Base-by-base conservation (phyloP, 176 grass and related monocot species). In the Bothriochloa decipiens region DNA sequence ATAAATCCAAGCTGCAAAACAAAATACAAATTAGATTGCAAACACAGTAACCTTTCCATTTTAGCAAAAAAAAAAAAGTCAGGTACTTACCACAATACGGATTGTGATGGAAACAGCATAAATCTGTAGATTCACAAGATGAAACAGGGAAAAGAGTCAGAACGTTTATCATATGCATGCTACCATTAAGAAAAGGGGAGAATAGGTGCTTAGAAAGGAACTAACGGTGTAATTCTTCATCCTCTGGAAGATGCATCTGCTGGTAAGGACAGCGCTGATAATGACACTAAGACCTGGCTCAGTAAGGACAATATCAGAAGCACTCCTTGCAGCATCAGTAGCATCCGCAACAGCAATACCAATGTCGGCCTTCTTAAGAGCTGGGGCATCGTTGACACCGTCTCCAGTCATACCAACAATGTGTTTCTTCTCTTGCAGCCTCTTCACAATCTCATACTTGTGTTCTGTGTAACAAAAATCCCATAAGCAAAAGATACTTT, bases 141-240 rank as follows among this genome's bases (percentile, higher is more conserved):
- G 5, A 82, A 73, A 26, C 11, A 64, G 39, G 84, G 27, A 78
- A 61, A 82, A 61, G 41, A 75, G 32, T 79, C 20, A 70, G 53
- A 81, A 45, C 58, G 10, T 7, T 6, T 52, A 81, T 60, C 36
- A 66, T 55, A 63, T 45, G 82, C n/a, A 63, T 53, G n/a, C 40
- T 46, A 22, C 2, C 7, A 18, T 57, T 0, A 55, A 3, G 69
- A 53, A 68, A 39, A 16, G 0, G 23, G 16, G 8, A 6, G 5
- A 26, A 8, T 13, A 42, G 4, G 58, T 39, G 13, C 12, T n/a
- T 33, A 55, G 29, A 88, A 77, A 81, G 63, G 27, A 75, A 78
- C 95, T 88, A 42, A 98, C 95, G 3, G 95, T 98, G 69, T 98
- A 98, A 57, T 98, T 98, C 84, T 98, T 98, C 95, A 98, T 98